These are phyloP conservation scores for Moniliophthora roreri DNA, from an alignment of 1,284 basidiomycete species.

Conservation along the genomic window DNA sequence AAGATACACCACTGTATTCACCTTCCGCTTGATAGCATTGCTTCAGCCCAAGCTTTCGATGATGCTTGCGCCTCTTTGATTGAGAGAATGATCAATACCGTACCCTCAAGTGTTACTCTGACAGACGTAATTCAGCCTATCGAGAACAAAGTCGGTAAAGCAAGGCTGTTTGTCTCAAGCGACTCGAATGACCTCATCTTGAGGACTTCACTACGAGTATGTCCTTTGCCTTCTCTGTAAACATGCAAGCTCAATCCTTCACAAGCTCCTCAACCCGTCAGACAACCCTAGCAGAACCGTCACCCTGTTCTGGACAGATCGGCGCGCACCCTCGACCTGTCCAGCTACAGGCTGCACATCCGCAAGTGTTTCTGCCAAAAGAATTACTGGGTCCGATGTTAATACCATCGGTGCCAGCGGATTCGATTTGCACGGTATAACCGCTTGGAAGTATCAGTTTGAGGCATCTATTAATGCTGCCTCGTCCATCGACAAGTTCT, in stretches of 20 bases:
- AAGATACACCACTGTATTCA: no score
- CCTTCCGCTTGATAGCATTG: no score
- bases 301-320: constrained; percentile 10
- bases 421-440: neutral
- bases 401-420: neutral
- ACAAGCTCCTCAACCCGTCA: neutral
- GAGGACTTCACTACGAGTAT: constrained; percentile 7
- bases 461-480: constrained; percentile 6
- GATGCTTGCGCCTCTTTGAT: constrained; percentile 9
- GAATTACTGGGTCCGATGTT: neutral
- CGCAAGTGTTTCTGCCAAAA: neutral
- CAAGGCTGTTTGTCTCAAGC: neutral
- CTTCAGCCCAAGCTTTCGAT: constrained; percentile 4
- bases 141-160: constrained; percentile 6
- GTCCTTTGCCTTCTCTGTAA: neutral
- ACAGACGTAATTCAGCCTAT: constrained; percentile 9
- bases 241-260: neutral
- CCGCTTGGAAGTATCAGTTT: neutral
- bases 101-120: constrained; percentile 15
- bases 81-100: constrained; percentile 17
- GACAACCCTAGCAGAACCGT: constrained; percentile 1
- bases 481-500: constrained; percentile 10
- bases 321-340: constrained; percentile 5
- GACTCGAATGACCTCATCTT: neutral
- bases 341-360: constrained; percentile 9